Evolutionary conservation across 495 filamentous ascomycete genomes (phyloP).

Genomic region (Cryomyces minteri): DNA sequence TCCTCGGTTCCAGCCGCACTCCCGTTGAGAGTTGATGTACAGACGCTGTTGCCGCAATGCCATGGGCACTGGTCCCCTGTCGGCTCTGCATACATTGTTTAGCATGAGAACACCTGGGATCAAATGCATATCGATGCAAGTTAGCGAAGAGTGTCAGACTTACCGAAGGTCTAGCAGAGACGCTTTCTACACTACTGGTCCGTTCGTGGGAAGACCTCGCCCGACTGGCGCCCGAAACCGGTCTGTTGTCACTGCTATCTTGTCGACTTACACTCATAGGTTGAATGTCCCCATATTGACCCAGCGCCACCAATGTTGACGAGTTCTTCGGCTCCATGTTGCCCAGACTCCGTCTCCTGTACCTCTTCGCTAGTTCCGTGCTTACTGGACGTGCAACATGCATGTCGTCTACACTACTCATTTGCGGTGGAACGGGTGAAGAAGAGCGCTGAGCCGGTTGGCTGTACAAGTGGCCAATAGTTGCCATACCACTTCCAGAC

Average conservation of each 20-base stretch:
- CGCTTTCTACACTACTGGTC: slow-evolving; percentile 37
- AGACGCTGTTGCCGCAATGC: no score
- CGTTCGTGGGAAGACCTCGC: slow-evolving; percentile 22
- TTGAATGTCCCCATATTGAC: background rate
- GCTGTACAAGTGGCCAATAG: slow-evolving; percentile 21
- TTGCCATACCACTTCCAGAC: slow-evolving; percentile 24
- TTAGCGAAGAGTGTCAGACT: slow-evolving; percentile 12
- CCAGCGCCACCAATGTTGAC: background rate
- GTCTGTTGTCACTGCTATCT: background rate
- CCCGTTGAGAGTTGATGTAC: background rate
- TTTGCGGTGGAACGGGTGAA: slow-evolving; percentile 13
- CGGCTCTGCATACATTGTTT: background rate
- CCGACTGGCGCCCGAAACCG: background rate
- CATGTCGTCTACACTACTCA: slow-evolving; percentile 36
- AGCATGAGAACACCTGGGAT: background rate
- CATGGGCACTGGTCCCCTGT: no score
- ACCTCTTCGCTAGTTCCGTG: slow-evolving; percentile 52
- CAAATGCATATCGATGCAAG: background rate
- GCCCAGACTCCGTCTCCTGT: slow-evolving; percentile 68
- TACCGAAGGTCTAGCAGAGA: slow-evolving; percentile 33
- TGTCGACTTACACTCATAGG: background rate
- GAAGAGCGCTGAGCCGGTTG: background rate
- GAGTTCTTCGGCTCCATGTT: slow-evolving; percentile 47
- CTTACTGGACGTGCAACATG: slow-evolving; percentile 21
- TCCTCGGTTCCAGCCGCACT: slow-evolving; percentile 33